These are phyloP conservation scores for Cryptosporidium sp. DNA, from an alignment of 169 alveolate genomes.

Conservation along the genomic window DNA sequence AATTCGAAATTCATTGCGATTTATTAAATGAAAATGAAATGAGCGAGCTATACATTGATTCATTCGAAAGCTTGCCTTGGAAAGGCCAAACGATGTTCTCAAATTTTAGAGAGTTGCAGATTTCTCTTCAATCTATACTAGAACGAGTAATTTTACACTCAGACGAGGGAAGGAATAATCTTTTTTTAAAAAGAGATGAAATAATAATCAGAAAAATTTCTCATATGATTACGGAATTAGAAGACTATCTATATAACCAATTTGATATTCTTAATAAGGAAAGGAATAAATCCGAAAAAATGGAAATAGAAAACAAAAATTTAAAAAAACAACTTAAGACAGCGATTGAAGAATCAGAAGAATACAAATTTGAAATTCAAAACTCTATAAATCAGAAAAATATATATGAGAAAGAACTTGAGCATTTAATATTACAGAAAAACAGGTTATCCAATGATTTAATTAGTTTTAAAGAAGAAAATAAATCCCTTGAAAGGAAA, in stretches of 20 bases:
- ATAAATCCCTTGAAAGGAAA: slow-evolving; percentile 16
- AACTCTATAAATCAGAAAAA: slow-evolving; percentile 16
- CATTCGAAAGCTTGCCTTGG: slow-evolving; percentile 61
- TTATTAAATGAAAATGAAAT: not conserved
- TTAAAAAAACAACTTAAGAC: slow-evolving; percentile 21
- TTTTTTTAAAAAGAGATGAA: slow-evolving; percentile 28
- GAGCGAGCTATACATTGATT: slow-evolving; percentile 6
- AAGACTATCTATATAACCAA: slow-evolving; percentile 48
- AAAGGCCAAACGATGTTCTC: slow-evolving; percentile 73
- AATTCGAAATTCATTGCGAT: not conserved
- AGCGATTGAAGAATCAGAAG: slow-evolving; percentile 19
- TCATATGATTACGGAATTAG: slow-evolving; percentile 72
- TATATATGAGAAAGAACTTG: slow-evolving; percentile 9
- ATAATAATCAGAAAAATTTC: slow-evolving; percentile 39
- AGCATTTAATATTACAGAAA: slow-evolving; percentile 6
- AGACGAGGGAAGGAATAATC: not conserved
- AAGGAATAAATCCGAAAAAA: not conserved
- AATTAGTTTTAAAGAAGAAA: slow-evolving; percentile 18
- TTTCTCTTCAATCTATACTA: slow-evolving; percentile 39
- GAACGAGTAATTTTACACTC: slow-evolving; percentile 48
- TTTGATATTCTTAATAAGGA: slow-evolving; percentile 28
- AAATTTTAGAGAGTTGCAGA: slow-evolving; percentile 68
- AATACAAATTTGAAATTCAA: slow-evolving; percentile 31
- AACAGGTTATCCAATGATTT: slow-evolving; percentile 16
- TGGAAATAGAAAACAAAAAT: slow-evolving; percentile 31